Evolutionary conservation across 176 grass and related monocot species (phyloP), one percentile per base, ranked within the genome.

Genomic region (Microstegium vimineum): DNA sequence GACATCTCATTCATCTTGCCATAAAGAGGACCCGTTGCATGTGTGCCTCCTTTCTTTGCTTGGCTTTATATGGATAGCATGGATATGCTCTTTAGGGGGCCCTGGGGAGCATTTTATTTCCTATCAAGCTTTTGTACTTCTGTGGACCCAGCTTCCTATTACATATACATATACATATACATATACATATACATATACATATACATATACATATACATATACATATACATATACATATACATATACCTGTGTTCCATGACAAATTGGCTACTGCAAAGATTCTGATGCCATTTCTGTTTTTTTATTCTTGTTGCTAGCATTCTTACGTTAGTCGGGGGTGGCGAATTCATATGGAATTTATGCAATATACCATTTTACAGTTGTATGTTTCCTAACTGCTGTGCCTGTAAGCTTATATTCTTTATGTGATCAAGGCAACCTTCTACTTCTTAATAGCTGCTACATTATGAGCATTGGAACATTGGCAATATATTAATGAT

Each of bases 21-120:
- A 89, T 85, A 93, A 93, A 84, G 75, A 82, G 86, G 60, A 52
- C 82, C 32, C 27, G 63, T 81, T 82, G 72, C 90, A 86, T 86
- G 61, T 69, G 77, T 88, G 72, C 69, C 51, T 82, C 51, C 82
- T 82, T 72, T 85, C 64, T 86, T 86, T 91, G 74, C 74, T 86
- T 92, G 90, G 90, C 82, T 79, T 82, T 86, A 83, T 83, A 86
- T 86, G 79, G 90, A 82, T 91, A 86, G 73, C 82, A 88, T 88
- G 40, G 79, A 86, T 86, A 75, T 79, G 84, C 84, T 73, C 79
- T 79, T 79, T 71, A 62, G 20, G 77, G 37, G 57, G 12, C 22
- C 67, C 20, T 81, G 65, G 62, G 82, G 65, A 46, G 76, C 81
- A 81, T 85, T 87, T 86, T 87, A 85, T 81, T 87, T 84, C 72